Base-by-base conservation (phyloP, 2,329 filamentous ascomycete species). In the Talaromyces verruculosus region DNA sequence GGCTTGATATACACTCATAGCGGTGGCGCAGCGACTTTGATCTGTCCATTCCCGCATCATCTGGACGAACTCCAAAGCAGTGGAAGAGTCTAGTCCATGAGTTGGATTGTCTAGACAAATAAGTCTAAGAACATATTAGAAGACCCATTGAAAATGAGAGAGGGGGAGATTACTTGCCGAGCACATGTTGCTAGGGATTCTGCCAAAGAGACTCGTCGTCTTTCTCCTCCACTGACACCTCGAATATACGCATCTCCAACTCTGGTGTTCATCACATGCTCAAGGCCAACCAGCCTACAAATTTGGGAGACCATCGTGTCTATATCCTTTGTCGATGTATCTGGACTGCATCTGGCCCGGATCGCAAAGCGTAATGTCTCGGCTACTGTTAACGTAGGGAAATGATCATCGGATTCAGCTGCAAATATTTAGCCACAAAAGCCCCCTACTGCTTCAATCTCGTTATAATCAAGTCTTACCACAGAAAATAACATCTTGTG, bases 211-310 rank as follows among this genome's bases (percentile, higher is more conserved):
- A 92, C 90, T 70, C 90, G 87, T 80, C 92, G 92, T 61, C 89
- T 82, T 78, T 93, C 90, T 67, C 89, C 90, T 67, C 90, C 91
- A 55, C 87, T 91, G 1, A 94, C 84, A 75, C 91, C 92, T 61
- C 90, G 88, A n/a, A 93, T 84, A 68, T 92, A 91, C 0, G 87
- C 85, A 68, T 93, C 89, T 15, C 92, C 92, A n/a, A 96, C 91
- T 79, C 94, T 95, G 45, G 88, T 90, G 72, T 93, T 90, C 5
- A 94, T 80, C 0, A 62, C 55, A 60, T 67, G 65, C 11, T 51
- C 47, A 51, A 51, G 22, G 19, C 47, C 47, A 41, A 35, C 37
- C n/a, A 69, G 45, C 30, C 61, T 28, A 19, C 60, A 53, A 8
- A 68, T 30, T 37, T 65, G 59, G 6, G 39, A 30, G 39, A 60